Evolutionary conservation across 805 yeast species (phyloP).

Genomic region (Suhomyces vadensis): DNA sequence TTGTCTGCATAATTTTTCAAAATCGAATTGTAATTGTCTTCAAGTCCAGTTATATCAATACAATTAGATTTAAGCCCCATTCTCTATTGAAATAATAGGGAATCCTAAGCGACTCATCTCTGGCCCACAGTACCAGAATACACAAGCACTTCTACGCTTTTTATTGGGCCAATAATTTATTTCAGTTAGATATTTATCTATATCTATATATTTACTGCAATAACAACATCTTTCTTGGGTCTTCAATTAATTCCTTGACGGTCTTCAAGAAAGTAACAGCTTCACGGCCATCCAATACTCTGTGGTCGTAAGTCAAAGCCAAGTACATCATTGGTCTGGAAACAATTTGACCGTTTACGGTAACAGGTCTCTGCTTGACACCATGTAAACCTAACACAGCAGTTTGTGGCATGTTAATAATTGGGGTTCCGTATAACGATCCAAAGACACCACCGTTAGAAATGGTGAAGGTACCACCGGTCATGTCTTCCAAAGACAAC

Average conservation of each 20-base stretch:
- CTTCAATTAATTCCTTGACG: slow-evolving; percentile 95
- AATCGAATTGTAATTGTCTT: no score
- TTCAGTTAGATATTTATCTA: background rate
- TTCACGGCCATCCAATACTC: slow-evolving; percentile 97
- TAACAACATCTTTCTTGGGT: slow-evolving; percentile 95
- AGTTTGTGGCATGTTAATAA: slow-evolving; percentile 96
- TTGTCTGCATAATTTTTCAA: no score
- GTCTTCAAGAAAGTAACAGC: slow-evolving; percentile 97
- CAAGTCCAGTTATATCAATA: no score
- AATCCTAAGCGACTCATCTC: no score
- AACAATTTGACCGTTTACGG: slow-evolving; percentile 92
- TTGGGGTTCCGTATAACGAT: slow-evolving; percentile 96
- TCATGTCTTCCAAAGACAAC: slow-evolving; percentile 95
- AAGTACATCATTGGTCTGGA: slow-evolving; percentile 99
- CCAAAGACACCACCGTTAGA: slow-evolving; percentile 99
- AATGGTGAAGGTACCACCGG: slow-evolving; percentile 98
- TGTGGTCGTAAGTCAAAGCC: slow-evolving; percentile 97
- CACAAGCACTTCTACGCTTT: no score
- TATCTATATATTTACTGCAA: slow-evolving; percentile 13
- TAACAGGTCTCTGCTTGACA: slow-evolving; percentile 95
- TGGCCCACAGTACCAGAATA: no score
- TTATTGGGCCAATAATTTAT: no score
- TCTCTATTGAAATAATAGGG: no score
- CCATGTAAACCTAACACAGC: slow-evolving; percentile 98
- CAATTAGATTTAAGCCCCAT: no score